Conservation (phyloP, 345 rosid species). For the Acer saccharum region DNA sequence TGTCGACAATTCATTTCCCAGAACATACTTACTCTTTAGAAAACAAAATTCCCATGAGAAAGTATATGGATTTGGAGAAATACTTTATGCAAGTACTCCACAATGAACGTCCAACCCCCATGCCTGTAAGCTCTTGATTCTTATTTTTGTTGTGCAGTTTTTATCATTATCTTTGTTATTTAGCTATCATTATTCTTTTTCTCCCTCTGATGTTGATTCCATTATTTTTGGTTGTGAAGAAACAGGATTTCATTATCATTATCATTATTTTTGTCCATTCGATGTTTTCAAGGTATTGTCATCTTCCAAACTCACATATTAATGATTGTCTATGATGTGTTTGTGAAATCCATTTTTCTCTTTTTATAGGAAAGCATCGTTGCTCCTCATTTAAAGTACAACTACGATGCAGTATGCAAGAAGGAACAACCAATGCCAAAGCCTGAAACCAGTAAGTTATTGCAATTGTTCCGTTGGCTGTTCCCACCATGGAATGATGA, state of each 20-base stretch:
- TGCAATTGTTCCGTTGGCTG: constrained; percentile 49
- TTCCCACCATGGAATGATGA: constrained; percentile 38
- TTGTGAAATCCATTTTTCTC: neutral
- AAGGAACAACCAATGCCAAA: constrained; percentile 34
- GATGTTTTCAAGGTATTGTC: constrained; percentile 76
- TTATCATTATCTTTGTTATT: neutral
- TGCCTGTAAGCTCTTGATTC: constrained; percentile 59
- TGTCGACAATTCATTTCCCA: neutral
- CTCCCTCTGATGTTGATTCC: neutral
- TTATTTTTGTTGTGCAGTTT: too few relatives aligned
- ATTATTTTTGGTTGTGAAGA: too few relatives aligned
- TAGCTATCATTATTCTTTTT: neutral
- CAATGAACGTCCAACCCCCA: constrained; percentile 75
- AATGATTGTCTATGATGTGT: neutral
- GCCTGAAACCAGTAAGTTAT: constrained; percentile 48
- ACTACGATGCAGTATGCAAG: constrained; percentile 66
- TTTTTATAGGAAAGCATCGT: constrained; percentile 61
- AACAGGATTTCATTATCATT: too few relatives aligned
- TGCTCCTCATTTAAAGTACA: constrained; percentile 76
- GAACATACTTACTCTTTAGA: constrained; percentile 28
- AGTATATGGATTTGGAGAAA: constrained; percentile 12
- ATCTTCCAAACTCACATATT: neutral
- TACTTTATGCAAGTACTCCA: constrained; percentile 87
- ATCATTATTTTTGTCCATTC: constrained; percentile 67
- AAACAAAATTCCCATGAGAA: neutral